phyloP scores from a whole-genome alignment of 306 rosid genomes.

The Argentina anserina region DNA sequence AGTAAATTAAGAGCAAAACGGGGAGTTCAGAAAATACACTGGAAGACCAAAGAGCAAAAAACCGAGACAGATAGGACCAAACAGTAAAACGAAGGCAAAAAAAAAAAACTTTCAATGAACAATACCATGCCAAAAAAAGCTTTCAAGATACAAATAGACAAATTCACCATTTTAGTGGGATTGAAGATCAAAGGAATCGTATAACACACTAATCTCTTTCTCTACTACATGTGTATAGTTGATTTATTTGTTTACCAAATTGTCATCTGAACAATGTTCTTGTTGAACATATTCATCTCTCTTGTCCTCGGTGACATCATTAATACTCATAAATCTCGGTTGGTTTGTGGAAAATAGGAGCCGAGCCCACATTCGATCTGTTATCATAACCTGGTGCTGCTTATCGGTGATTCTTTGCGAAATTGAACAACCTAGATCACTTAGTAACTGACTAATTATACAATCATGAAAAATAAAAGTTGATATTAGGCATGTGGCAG shows the following conservation, averaged over 20 bases:
- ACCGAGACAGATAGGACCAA: too few species aligned
- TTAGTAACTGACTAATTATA: not conserved
- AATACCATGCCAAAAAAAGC: too few species aligned
- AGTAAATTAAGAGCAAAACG: too few species aligned
- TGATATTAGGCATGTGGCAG: not conserved
- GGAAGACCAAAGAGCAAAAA: too few species aligned
- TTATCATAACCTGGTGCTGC: constrained; percentile 72
- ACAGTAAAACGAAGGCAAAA: too few species aligned
- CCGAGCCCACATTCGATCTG: constrained; percentile 99
- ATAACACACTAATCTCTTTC: not conserved
- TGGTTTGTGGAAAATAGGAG: constrained; percentile 89
- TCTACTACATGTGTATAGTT: not conserved
- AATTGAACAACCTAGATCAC: constrained; percentile 2
- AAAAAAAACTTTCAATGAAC: too few species aligned
- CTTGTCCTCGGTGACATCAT: constrained; percentile 39
- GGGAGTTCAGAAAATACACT: too few species aligned
- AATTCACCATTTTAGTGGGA: not conserved
- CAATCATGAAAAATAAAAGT: not conserved
- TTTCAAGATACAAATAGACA: not conserved
- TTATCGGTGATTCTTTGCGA: constrained; percentile 72
- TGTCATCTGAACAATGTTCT: constrained; percentile 16
- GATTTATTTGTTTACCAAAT: constrained; percentile 22
- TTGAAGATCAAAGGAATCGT: constrained; percentile 20
- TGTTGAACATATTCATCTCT: constrained; percentile 38
- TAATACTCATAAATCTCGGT: constrained; percentile 65